These are phyloP conservation scores for Silybum marianum DNA, from an alignment of 129 eudicot species.

Conservation along the genomic window DNA sequence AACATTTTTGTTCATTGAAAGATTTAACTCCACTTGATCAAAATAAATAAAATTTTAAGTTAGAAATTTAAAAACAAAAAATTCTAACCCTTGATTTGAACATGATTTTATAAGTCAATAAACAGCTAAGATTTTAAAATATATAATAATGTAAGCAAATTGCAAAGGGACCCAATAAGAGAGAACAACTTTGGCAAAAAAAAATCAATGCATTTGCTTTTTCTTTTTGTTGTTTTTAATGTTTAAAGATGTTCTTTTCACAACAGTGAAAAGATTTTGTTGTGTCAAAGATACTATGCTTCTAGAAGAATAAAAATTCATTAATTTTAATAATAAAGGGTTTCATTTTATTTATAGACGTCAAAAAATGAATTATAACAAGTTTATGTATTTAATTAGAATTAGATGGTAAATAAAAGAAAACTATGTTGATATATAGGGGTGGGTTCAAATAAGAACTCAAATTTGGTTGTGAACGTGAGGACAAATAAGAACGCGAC, in stretches of 20 bases:
- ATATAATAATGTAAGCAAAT: background rate
- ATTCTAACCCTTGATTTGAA: background rate
- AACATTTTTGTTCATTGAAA: no score
- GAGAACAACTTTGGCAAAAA: background rate
- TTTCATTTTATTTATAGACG: background rate
- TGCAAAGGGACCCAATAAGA: background rate
- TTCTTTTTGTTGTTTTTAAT: background rate
- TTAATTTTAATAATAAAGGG: no score
- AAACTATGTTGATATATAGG: no score
- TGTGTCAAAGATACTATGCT: background rate
- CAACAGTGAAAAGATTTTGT: background rate
- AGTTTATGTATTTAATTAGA: no score
- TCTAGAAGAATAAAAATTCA: no score
- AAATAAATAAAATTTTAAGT: no score
- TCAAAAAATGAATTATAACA: no score
- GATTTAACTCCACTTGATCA: background rate
- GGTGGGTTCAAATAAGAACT: no score
- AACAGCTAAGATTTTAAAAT: background rate
- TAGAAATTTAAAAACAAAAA: background rate
- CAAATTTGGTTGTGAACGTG: no score
- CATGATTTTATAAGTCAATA: background rate
- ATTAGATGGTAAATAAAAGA: no score
- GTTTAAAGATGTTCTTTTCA: background rate
- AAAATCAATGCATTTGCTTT: background rate
- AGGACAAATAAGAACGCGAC: no score